A percentile compares a stretch with the other conserved stretches of the same genome.
phyloP scores from a whole-genome alignment of 352 stramenopile genomes.

The Globisporangium apiculatum region DNA sequence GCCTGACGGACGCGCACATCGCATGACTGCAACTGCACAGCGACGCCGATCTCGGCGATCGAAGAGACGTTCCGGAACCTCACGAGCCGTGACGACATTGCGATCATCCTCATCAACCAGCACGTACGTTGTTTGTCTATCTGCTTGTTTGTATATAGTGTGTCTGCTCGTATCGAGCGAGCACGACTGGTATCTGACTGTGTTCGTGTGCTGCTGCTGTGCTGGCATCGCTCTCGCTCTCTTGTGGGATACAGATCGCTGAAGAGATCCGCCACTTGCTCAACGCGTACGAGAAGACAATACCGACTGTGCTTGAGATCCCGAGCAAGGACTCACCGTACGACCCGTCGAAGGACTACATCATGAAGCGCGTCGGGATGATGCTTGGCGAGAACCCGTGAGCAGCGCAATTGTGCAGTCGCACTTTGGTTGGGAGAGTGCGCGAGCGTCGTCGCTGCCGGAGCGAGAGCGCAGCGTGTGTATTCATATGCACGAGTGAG shows the following conservation, averaged over 20 bases:
- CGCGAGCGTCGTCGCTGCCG: too few relatives aligned
- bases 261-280: conserved; percentile 98
- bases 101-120: conserved; percentile 99
- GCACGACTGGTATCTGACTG: too few relatives aligned
- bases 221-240: neutral
- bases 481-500: too few relatives aligned
- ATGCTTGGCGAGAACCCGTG: conserved; percentile 80
- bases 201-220: too few relatives aligned
- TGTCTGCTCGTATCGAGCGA: too few relatives aligned
- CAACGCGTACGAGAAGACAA: conserved; percentile 97
- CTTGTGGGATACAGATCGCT: conserved; percentile 59
- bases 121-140: conserved; percentile 56
- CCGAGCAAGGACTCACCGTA: conserved; percentile 95
- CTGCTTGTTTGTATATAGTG: neutral
- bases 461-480: too few relatives aligned
- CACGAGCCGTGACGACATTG: conserved; percentile 93
- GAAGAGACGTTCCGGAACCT: conserved; percentile 92
- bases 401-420: neutral
- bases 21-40: conserved; percentile 19
- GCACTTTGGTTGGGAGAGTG: too few relatives aligned
- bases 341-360: conserved; percentile 98
- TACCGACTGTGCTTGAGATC: conserved; percentile 98
- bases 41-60: conserved; percentile 85
- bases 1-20: neutral
- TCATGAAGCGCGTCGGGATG: conserved; percentile 96